A percentile compares a stretch with the other conserved stretches of the same genome.
phyloP scores from a whole-genome alignment of 495 filamentous ascomycete genomes.

The Penicillium goetzii region DNA sequence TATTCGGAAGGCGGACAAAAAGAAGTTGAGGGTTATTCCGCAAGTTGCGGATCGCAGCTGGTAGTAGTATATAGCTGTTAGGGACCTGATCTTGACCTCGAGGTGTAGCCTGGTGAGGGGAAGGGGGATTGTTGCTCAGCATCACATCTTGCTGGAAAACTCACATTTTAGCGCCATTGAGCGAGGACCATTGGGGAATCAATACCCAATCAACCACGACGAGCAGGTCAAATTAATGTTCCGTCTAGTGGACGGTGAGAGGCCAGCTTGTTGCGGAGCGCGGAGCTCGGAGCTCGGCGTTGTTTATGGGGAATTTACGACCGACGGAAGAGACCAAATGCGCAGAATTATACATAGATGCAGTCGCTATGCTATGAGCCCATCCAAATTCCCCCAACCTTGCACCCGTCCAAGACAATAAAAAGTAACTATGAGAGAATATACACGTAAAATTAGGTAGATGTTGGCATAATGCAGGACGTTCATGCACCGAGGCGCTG shows the following conservation, averaged over 20 bases:
- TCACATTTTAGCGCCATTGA: slow-evolving; percentile 51
- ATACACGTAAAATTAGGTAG: slow-evolving; percentile 41
- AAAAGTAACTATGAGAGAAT: slow-evolving; percentile 31
- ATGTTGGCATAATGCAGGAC: slow-evolving; percentile 4
- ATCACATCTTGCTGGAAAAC: slow-evolving; percentile 14
- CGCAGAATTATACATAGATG: slow-evolving; percentile 33
- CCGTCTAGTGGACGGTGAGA: slow-evolving; percentile 13
- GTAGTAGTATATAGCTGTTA: slow-evolving; percentile 26
- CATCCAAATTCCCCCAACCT: slow-evolving; percentile 19
- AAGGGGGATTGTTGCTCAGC: neutral
- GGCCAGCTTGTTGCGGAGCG: slow-evolving; percentile 21
- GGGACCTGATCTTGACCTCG: slow-evolving; percentile 16
- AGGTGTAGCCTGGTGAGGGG: slow-evolving; percentile 23
- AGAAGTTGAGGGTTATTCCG: slow-evolving; percentile 49
- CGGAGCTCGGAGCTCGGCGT: slow-evolving; percentile 25
- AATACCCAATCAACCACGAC: slow-evolving; percentile 22
- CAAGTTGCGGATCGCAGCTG: slow-evolving; percentile 49
- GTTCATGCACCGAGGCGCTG: slow-evolving; percentile 68
- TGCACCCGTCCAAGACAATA: slow-evolving; percentile 13
- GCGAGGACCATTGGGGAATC: slow-evolving; percentile 29
- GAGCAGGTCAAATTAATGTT: slow-evolving; percentile 15
- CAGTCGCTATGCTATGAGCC: slow-evolving; percentile 35
- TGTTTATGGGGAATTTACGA: slow-evolving; percentile 38
- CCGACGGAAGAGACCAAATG: slow-evolving; percentile 27
- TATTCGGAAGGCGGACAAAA: slow-evolving; percentile 44